Conservation (phyloP, 768 basidiomycete species). For the Lentinus brumalis region DNA sequence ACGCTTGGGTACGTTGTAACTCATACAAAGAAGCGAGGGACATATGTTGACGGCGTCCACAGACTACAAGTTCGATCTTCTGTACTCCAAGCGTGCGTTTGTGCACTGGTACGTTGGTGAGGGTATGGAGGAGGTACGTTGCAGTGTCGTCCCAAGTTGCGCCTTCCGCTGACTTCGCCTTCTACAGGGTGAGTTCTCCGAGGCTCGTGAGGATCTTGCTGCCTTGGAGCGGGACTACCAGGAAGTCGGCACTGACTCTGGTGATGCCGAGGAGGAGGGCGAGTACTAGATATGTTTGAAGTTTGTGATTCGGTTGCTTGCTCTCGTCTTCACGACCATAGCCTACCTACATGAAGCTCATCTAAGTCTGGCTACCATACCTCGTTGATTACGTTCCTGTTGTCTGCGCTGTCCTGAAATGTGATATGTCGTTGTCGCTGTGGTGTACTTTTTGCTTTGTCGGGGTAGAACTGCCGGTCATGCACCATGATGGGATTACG, state of each 20-base stretch:
- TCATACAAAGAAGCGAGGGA: not conserved
- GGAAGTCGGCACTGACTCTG: slow-evolving; percentile 82
- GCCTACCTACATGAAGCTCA: slow-evolving; percentile 14
- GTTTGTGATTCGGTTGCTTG: slow-evolving; percentile 4
- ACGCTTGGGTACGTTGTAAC: slow-evolving; percentile 60
- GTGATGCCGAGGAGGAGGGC: slow-evolving; percentile 63
- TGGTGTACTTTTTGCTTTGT: too few species aligned
- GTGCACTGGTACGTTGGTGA: slow-evolving; percentile 97
- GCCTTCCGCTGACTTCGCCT: slow-evolving; percentile 17
- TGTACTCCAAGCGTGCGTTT: slow-evolving; percentile 95
- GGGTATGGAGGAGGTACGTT: slow-evolving; percentile 91
- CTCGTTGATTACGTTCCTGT: slow-evolving; percentile 17
- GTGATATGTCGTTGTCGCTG: slow-evolving; percentile 4
- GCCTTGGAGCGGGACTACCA: slow-evolving; percentile 96
- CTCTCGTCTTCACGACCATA: slow-evolving; percentile 13
- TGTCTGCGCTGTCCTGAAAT: slow-evolving; percentile 12
- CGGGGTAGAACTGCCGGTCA: too few species aligned
- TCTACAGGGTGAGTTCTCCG: slow-evolving; percentile 90
- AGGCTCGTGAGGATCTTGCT: slow-evolving; percentile 97
- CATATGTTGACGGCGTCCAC: not conserved
- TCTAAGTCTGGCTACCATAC: slow-evolving; percentile 24
- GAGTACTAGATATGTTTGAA: slow-evolving; percentile 47
- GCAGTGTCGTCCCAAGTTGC: not conserved
- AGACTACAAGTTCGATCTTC: slow-evolving; percentile 98
- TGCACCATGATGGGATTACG: too few species aligned